A percentile compares a stretch with the other conserved stretches of the same genome.
phyloP scores from a whole-genome alignment of 345 rosid genomes.

The Populus deltoides region DNA sequence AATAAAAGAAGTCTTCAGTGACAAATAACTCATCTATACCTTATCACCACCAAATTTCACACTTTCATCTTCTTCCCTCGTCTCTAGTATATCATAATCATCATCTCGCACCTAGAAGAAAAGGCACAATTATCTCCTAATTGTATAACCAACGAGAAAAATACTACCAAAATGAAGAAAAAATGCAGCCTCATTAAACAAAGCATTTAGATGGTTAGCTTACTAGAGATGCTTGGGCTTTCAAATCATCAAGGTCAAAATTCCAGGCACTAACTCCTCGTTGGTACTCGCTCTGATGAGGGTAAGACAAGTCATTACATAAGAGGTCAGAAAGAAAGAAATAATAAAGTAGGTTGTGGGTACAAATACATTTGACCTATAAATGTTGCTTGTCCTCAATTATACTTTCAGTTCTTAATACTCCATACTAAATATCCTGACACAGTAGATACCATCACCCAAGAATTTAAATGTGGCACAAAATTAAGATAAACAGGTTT shows the following conservation, averaged over 20 bases:
- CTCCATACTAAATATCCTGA: neutral
- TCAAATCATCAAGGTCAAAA: conserved; percentile 88
- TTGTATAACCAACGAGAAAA: conserved; percentile 14
- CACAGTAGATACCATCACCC: neutral
- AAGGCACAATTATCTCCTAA: conserved; percentile 11
- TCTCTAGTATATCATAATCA: conserved; percentile 61
- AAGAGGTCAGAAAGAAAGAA: conserved; percentile 2
- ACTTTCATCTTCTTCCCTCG: conserved; percentile 57
- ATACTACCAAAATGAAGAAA: neutral
- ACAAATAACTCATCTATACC: conserved; percentile 30
- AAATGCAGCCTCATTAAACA: conserved; percentile 8
- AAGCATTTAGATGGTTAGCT: conserved; percentile 12
- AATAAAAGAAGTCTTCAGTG: neutral
- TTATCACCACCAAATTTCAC: conserved; percentile 39
- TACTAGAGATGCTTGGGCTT: conserved; percentile 93
- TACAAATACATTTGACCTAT: neutral
- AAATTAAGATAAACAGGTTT: neutral
- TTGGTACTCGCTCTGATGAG: conserved; percentile 84
- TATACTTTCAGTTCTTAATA: neutral
- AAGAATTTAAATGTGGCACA: neutral
- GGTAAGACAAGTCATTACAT: conserved; percentile 5
- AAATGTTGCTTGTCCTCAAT: neutral
- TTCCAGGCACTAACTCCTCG: conserved; percentile 99
- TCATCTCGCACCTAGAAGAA: conserved; percentile 69
- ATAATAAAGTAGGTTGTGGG: neutral